Conservation (phyloP, 148 eudicot genomes). For the Cornus kousa region DNA sequence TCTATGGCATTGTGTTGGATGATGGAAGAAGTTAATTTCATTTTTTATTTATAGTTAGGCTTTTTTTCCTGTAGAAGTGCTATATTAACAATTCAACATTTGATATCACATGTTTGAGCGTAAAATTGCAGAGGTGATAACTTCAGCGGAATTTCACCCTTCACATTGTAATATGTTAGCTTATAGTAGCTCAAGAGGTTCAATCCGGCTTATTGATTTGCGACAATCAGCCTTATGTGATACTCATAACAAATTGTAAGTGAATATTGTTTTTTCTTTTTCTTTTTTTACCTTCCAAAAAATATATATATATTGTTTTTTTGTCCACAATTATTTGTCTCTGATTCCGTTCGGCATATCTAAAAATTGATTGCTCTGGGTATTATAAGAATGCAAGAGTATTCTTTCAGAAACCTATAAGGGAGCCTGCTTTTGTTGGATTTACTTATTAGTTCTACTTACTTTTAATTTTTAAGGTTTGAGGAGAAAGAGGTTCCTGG, state of each 20-base stretch:
- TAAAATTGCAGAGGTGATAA: slow-evolving; percentile 72
- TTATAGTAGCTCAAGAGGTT: slow-evolving; percentile 85
- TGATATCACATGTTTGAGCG: slow-evolving; percentile 4
- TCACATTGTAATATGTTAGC: slow-evolving; percentile 74
- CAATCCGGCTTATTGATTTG: slow-evolving; percentile 77
- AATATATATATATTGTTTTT: slow-evolving; percentile 2
- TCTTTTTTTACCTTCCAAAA: too few relatives aligned
- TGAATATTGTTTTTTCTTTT: slow-evolving; percentile 12
- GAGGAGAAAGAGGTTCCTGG: slow-evolving; percentile 70
- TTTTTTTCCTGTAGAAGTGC: neutral
- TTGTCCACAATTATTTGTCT: neutral
- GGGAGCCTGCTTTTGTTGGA: neutral
- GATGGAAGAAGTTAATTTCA: neutral
- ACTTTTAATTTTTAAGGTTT: slow-evolving; percentile 30
- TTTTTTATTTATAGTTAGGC: too few relatives aligned
- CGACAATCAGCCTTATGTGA: slow-evolving; percentile 84
- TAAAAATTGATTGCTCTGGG: neutral
- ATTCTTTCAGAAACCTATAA: neutral
- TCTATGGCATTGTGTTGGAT: neutral
- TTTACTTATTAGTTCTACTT: too few relatives aligned
- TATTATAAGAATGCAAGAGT: neutral
- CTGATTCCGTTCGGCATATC: neutral
- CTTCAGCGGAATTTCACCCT: slow-evolving; percentile 86
- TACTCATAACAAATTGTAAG: slow-evolving; percentile 76
- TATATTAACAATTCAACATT: too few relatives aligned